phyloP scores from a whole-genome alignment of 164 flowering plant species.

The Cinnamomum chago region DNA sequence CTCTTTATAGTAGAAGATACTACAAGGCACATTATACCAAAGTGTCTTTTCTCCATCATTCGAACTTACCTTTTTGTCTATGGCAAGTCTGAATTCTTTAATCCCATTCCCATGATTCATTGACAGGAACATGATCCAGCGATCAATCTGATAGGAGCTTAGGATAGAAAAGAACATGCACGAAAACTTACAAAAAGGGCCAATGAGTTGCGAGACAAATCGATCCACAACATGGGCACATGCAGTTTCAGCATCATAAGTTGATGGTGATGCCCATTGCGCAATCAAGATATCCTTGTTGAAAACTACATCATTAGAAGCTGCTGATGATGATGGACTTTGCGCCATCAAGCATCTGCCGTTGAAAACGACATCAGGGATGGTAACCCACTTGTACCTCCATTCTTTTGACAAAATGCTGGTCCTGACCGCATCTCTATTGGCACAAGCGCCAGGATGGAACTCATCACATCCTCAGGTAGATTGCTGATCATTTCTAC shows the following conservation, averaged over 20 bases:
- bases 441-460: constrained; percentile 40
- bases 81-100: constrained; percentile 38
- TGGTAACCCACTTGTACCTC: background rate
- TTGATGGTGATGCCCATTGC: too few relatives aligned
- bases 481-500: too few relatives aligned
- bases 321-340: too few relatives aligned
- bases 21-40: constrained; percentile 47
- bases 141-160: constrained; percentile 37
- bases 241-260: constrained; percentile 22
- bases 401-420: constrained; percentile 36
- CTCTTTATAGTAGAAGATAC: constrained; percentile 36
- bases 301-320: too few relatives aligned
- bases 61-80: background rate
- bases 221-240: constrained; percentile 27
- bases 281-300: too few relatives aligned
- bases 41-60: constrained; percentile 20
- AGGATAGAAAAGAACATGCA: constrained; percentile 36
- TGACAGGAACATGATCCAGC: constrained; percentile 49
- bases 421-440: constrained; percentile 54
- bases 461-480: constrained; percentile 22
- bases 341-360: too few relatives aligned
- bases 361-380: too few relatives aligned
- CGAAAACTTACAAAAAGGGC: constrained; percentile 49
- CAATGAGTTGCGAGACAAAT: constrained; percentile 46
- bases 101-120: constrained; percentile 22